Conservation (phyloP, 768 basidiomycete genomes). For the Glaciozyma martinii region DNA sequence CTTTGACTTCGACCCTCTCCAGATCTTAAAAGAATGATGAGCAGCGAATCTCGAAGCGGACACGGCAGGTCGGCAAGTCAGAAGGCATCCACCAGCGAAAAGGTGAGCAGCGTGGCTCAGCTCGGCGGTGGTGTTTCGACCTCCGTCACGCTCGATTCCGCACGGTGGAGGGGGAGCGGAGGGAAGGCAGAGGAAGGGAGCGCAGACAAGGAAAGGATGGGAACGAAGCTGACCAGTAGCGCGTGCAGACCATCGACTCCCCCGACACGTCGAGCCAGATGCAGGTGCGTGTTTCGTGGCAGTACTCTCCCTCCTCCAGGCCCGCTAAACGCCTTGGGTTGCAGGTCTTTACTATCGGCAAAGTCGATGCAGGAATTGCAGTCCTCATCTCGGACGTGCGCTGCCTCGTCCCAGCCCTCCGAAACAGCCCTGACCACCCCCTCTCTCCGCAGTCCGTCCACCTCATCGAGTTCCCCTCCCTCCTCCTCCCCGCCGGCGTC, state of each 20-base stretch:
- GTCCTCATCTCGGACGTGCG: slow-evolving; percentile 34
- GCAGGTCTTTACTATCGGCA: slow-evolving; percentile 26
- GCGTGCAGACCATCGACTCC: neutral
- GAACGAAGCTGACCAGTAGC: neutral
- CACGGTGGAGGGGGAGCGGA: neutral
- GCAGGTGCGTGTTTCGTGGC: neutral
- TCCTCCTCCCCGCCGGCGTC: slow-evolving; percentile 84
- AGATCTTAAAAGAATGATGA: no score
- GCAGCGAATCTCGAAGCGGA: no score
- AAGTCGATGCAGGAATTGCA: slow-evolving; percentile 35
- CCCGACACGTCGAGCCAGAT: neutral
- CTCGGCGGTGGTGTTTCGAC: neutral
- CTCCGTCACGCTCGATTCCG: neutral
- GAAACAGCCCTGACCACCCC: neutral
- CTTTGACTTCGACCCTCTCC: no score
- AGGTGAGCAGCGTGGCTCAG: neutral
- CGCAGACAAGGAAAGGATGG: no score
- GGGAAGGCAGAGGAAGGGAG: neutral
- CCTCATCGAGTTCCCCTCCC: slow-evolving; percentile 93
- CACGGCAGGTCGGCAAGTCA: neutral
- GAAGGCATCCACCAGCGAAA: neutral
- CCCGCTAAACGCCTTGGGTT: slow-evolving; percentile 7
- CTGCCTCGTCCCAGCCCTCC: neutral
- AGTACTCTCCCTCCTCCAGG: neutral
- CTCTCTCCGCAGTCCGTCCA: slow-evolving; percentile 75